Base-by-base conservation (phyloP, 306 rosid genomes). In the Spatholobus suberectus region DNA sequence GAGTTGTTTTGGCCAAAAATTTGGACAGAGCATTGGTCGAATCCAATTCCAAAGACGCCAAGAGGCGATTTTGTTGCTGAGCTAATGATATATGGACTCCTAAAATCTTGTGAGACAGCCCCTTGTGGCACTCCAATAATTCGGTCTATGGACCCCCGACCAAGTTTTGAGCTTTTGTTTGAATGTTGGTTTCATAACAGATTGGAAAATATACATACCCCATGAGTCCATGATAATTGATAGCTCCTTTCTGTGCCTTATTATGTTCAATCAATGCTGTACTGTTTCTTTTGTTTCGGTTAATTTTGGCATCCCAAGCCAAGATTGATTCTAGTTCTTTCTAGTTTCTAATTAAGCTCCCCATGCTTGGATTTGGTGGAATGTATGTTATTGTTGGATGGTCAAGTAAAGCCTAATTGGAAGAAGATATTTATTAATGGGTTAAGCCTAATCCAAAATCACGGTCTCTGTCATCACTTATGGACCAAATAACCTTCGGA, bases 51-150 rank as follows among this genome's bases (percentile, higher is more conserved):
- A 3, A 46, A 46, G n/a, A 46, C 52, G 52, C n/a, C 52, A 46
- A 46, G 52, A 12, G n/a, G 52, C 18, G 11, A 46, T 11, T 12
- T n/a, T n/a, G n/a, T n/a, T 62, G 11, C 10, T 59, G 69, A 27
- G 10, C 10, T 29, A 24, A 24, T 59, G 67, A 59, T 59, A 59
- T 11, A 57, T 20, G 29, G 38, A 58, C 0, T 29, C 11, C 2
- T 13, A 47, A 47, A 47, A 47, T 13, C 14, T 15, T 13, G 51
- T 51, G 57, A 63, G 70, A 66, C 32, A 68, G 0, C 0, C 20
- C 52, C 18, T 68, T 40, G 73, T 68, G 52, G 34, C 52, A 40
- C 11, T 68, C 5, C n/a, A 67, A 67, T 67, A 35, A 67, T 67
- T 67, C 0, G 27, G 73, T 38, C 72, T n/a, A 18, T 32, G 70